phyloP scores from a whole-genome alignment of 495 filamentous ascomycete genomes.

The Penicillium alfredii region DNA sequence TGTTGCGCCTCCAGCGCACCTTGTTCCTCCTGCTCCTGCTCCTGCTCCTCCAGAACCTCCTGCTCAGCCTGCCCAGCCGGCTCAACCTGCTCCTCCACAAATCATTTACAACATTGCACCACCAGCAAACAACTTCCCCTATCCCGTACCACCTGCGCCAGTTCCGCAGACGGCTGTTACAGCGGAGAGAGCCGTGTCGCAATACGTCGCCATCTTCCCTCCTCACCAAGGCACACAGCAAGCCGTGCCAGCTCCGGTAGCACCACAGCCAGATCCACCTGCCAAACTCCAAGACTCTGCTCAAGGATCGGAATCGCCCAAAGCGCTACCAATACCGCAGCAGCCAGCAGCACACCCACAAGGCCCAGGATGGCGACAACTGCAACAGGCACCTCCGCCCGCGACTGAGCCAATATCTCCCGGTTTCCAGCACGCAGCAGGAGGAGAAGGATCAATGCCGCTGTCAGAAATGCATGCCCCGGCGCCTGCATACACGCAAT shows the following conservation, averaged over 20 bases:
- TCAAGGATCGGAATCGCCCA: conserved; percentile 7
- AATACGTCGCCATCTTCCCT: conserved; percentile 27
- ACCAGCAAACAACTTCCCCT: conserved; percentile 8
- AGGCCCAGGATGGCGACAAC: conserved; percentile 1
- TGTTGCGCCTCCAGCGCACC: conserved; percentile 5
- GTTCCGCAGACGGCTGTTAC: conserved; percentile 3
- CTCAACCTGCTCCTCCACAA: conserved; percentile 9
- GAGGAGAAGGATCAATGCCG: conserved; percentile 38
- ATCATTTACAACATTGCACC: conserved; percentile 7
- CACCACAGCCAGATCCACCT: conserved; percentile 1
- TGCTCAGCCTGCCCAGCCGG: no score
- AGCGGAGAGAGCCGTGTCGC: conserved; percentile 20
- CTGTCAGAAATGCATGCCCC: conserved; percentile 40
- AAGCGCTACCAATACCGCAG: conserved; percentile 3
- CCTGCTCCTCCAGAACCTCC: conserved; percentile 16
- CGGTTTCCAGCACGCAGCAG: conserved; percentile 36
- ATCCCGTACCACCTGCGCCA: conserved; percentile 3
- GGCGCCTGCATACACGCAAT: conserved; percentile 30
- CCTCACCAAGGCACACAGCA: conserved; percentile 14
- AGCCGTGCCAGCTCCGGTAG: neutral
- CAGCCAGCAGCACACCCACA: conserved; percentile 7
- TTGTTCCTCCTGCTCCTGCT: conserved; percentile 8
- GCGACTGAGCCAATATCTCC: conserved; percentile 37
- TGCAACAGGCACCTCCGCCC: neutral
- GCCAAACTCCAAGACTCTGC: neutral